Evolutionary conservation across 805 yeast genomes (phyloP).

Genomic region (Ogataea neopini): DNA sequence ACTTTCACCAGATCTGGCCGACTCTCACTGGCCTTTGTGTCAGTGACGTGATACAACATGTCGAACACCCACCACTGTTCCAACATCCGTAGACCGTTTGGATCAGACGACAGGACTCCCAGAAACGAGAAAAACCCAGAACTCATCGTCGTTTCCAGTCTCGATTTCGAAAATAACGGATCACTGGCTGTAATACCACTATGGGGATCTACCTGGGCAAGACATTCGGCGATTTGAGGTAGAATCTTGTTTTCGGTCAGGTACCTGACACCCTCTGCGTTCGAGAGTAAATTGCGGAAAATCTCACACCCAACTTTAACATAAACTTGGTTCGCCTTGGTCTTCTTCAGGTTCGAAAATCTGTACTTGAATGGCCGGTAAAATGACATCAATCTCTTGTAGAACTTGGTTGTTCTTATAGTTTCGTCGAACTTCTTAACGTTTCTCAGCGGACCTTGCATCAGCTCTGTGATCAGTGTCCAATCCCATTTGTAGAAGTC

Average conservation of each 20-base stretch:
- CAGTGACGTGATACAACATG: constrained; percentile 70
- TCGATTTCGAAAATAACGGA: constrained; percentile 65
- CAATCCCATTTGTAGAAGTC: constrained; percentile 87
- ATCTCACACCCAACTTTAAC: constrained; percentile 76
- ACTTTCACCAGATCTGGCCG: constrained; percentile 58
- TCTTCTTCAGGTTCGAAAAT: constrained; percentile 56
- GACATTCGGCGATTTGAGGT: constrained; percentile 85
- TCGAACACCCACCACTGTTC: constrained; percentile 86
- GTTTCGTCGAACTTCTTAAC: constrained; percentile 76
- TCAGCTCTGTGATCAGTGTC: constrained; percentile 67
- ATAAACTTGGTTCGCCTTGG: constrained; percentile 55
- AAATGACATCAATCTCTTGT: constrained; percentile 81
- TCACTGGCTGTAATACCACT: constrained; percentile 73
- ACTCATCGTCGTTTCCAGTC: constrained; percentile 65
- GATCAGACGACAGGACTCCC: constrained; percentile 64
- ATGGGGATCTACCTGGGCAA: constrained; percentile 80
- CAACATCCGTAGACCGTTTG: constrained; percentile 65
- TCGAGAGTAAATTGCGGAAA: constrained; percentile 61
- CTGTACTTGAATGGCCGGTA: constrained; percentile 89
- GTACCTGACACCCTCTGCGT: constrained; percentile 65
- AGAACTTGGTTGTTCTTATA: constrained; percentile 75
- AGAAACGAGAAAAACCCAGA: constrained; percentile 77
- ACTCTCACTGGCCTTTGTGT: constrained; percentile 41
- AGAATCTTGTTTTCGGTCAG: constrained; percentile 72
- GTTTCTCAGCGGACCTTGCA: constrained; percentile 79